Evolutionary conservation across 768 basidiomycete genomes (phyloP).

Genomic region (Phylloporus sp.): DNA sequence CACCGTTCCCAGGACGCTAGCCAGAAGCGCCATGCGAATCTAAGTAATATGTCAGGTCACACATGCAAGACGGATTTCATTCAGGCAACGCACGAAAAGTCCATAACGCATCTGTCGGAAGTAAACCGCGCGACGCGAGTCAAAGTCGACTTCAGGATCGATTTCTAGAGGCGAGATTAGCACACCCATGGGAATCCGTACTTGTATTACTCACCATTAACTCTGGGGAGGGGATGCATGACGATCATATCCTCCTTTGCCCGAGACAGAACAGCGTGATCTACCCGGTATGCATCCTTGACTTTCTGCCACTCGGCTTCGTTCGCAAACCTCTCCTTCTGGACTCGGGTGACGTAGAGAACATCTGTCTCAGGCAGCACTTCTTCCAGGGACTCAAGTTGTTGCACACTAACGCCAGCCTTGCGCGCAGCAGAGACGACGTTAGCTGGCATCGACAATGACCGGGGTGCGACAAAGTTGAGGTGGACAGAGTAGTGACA

Average conservation of each 20-base stretch:
- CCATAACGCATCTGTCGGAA: conserved; percentile 99
- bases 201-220: conserved; percentile 58
- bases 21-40: conserved; percentile 80
- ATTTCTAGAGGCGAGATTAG: conserved; percentile 64
- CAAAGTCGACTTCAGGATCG: conserved; percentile 97
- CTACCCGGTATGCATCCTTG: conserved; percentile 88
- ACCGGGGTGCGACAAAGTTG: conserved; percentile 90
- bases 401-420: conserved; percentile 72
- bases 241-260: conserved; percentile 98
- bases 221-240: conserved; percentile 97
- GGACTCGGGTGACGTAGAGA: conserved; percentile 92
- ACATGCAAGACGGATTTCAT: background rate
- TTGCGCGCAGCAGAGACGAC: conserved; percentile 83
- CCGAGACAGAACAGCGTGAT: conserved; percentile 87
- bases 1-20: conserved; percentile 51
- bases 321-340: conserved; percentile 87
- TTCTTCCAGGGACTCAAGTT: conserved; percentile 87
- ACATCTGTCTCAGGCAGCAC: conserved; percentile 93
- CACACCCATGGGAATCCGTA: background rate
- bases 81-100: conserved; percentile 70
- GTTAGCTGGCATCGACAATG: conserved; percentile 82
- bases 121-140: conserved; percentile 89
- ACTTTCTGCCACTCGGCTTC: conserved; percentile 85
- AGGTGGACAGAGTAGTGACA: conserved; percentile 90
- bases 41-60: conserved; percentile 21